Base-by-base conservation (phyloP, 345 rosid species). In the Dipteronia sinensis region DNA sequence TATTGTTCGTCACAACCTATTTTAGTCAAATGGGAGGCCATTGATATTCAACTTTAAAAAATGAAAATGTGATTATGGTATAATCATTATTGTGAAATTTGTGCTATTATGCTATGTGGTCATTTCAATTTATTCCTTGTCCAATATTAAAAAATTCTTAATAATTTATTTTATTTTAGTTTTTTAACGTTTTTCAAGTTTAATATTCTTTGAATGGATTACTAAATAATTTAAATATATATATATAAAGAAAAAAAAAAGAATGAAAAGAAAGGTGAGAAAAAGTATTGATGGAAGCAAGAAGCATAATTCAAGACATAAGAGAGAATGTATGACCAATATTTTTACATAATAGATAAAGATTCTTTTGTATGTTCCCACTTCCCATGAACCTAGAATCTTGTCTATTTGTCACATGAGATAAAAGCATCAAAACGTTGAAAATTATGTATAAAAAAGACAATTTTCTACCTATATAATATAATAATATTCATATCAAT, bases 381-480 rank as follows among this genome's bases (percentile, higher is more conserved):
- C 27, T 27, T 69, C 75, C 71, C 71, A 69, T 56, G 67, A 74
- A 66, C 55, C 59, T 71, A 16, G 79, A 80, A 76, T 65, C 76
- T 56, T 46, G 69, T 65, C 20, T 38, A 71, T 71, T 55, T 80
- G 79, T 71, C 79, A 56, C 20, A 31, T 17, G 31, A 56, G 53
- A 69, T 65, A 76, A 40, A 34, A 44, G 77, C 73, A 80, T 71
- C 44, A 15, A 38, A 76, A 73, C 42, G 59, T 16, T 23, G 58
- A 55, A 67, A 59, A 59, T 22, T 59, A 59, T 0, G 7, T 0
- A 58, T 3, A 58, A 4, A 16, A 2, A 3, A 9, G 15, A 10
- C 0, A 10, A 16, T 3, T 53, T 53, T 53, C 58, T 53, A 53
- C 16, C 3, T 53, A 16, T 7, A 15, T 53, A 15, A 51, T 51